A percentile compares a stretch with the other conserved stretches of the same genome.
phyloP scores from a whole-genome alignment of 257 asterid species.

The Handroanthus guayacan region DNA sequence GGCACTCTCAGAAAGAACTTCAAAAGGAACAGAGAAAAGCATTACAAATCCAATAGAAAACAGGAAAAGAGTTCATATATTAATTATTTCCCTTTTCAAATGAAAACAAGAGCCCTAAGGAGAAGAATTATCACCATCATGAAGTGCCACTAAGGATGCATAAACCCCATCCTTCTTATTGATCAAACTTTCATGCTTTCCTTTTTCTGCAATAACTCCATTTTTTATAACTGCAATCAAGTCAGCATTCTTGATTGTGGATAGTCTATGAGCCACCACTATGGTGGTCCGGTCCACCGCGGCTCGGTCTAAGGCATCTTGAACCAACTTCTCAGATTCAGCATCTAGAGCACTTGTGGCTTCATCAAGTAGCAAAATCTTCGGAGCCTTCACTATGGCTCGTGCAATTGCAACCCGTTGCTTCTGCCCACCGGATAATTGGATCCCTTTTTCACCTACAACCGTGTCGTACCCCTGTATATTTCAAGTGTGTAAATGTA shows the following conservation, averaged over 20 bases:
- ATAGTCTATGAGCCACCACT: constrained; percentile 67
- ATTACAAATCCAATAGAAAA: background rate
- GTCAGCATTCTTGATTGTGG: constrained; percentile 62
- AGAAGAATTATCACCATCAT: constrained; percentile 28
- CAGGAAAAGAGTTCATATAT: background rate
- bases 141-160: constrained; percentile 55
- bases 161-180: constrained; percentile 48
- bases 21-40: background rate
- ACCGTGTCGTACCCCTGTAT: constrained; percentile 57
- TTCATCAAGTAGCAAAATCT: constrained; percentile 58
- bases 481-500: background rate
- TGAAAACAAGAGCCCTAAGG: background rate
- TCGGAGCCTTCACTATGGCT: constrained; percentile 57
- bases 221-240: constrained; percentile 51
- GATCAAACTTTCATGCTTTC: constrained; percentile 51
- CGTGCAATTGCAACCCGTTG: constrained; percentile 72
- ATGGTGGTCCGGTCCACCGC: constrained; percentile 55
- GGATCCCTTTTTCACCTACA: constrained; percentile 63
- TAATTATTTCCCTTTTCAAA: background rate
- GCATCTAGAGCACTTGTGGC: constrained; percentile 70
- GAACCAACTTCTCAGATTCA: constrained; percentile 60
- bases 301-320: constrained; percentile 54
- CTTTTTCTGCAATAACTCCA: constrained; percentile 57
- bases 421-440: constrained; percentile 66
- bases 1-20: background rate